Conservation (phyloP, 2,329 filamentous ascomycete species). For the Sclerotinia spermophila region DNA sequence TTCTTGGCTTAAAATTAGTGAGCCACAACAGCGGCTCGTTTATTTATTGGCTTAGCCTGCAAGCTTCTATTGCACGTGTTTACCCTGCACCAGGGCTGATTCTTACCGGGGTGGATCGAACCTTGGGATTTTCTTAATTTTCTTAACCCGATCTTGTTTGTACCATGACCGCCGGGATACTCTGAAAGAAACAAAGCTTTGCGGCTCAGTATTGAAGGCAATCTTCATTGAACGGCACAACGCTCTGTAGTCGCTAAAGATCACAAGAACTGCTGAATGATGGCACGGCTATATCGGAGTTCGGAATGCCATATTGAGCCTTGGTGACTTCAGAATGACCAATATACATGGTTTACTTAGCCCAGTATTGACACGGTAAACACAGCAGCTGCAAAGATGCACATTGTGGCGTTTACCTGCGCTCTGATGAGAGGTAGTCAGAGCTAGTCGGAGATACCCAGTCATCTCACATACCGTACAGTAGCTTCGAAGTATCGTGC, state of each 20-base stretch:
- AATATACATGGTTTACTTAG: neutral
- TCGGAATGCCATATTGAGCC: neutral
- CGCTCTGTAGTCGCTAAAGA: neutral
- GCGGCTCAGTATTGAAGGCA: neutral
- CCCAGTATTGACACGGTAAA: neutral
- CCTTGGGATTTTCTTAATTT: neutral
- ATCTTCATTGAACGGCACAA: neutral
- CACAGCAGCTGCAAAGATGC: constrained; percentile 6
- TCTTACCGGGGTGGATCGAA: neutral
- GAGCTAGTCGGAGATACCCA: neutral
- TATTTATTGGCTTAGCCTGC: constrained; percentile 13
- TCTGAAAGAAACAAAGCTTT: neutral
- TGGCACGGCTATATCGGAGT: neutral
- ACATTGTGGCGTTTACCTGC: constrained; percentile 5
- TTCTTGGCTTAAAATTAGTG: neutral
- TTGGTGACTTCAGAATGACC: neutral
- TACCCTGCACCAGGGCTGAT: neutral
- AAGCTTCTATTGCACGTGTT: neutral
- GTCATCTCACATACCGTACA: neutral
- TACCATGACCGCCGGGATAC: neutral
- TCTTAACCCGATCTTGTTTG: neutral
- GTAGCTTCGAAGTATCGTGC: constrained; percentile 10
- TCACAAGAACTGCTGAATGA: neutral
- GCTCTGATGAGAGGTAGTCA: neutral
- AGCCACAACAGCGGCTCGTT: constrained; percentile 15